These are phyloP conservation scores for Wickerhamiella alocasiicola DNA, from an alignment of 805 yeast genomes.

Conservation along the genomic window DNA sequence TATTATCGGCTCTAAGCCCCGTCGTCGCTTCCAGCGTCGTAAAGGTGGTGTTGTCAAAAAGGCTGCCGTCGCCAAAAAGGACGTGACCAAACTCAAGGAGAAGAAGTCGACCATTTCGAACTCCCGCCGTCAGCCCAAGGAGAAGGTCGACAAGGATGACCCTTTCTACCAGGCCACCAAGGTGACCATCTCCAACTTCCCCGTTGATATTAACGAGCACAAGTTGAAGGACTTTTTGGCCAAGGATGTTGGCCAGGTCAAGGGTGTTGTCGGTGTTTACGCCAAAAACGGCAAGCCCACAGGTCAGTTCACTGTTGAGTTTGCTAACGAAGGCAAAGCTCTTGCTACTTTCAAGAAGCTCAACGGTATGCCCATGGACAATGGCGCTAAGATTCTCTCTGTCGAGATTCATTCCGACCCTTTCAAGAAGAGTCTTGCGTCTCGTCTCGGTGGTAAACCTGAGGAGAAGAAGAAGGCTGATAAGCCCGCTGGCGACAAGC, in stretches of 20 bases:
- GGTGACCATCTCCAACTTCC: slow-evolving; percentile 69
- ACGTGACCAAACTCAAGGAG: slow-evolving; percentile 24
- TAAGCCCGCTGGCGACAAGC: neutral
- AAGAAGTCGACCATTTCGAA: slow-evolving; percentile 12
- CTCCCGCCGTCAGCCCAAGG: slow-evolving; percentile 11
- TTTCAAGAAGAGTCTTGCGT: slow-evolving; percentile 47
- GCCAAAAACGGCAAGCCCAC: slow-evolving; percentile 81
- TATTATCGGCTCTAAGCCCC: slow-evolving; percentile 51
- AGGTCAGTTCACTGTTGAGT: slow-evolving; percentile 82
- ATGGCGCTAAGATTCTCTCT: slow-evolving; percentile 64
- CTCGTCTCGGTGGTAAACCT: slow-evolving; percentile 39
- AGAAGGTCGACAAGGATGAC: slow-evolving; percentile 26
- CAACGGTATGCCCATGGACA: slow-evolving; percentile 89
- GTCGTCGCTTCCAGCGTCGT: slow-evolving; percentile 20
- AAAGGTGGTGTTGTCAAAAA: slow-evolving; percentile 24
- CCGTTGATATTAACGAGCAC: slow-evolving; percentile 22
- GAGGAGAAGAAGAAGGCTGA: neutral
- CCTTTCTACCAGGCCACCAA: slow-evolving; percentile 46
- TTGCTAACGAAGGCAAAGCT: slow-evolving; percentile 59
- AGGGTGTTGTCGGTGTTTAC: slow-evolving; percentile 57
- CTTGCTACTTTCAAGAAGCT: slow-evolving; percentile 66
- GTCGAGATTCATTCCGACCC: slow-evolving; percentile 81
- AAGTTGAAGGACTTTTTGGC: slow-evolving; percentile 62
- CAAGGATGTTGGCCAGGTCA: slow-evolving; percentile 76
- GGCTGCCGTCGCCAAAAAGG: slow-evolving; percentile 16